Conservation (phyloP, 1,284 basidiomycete genomes). For the Coniophora puteana region DNA sequence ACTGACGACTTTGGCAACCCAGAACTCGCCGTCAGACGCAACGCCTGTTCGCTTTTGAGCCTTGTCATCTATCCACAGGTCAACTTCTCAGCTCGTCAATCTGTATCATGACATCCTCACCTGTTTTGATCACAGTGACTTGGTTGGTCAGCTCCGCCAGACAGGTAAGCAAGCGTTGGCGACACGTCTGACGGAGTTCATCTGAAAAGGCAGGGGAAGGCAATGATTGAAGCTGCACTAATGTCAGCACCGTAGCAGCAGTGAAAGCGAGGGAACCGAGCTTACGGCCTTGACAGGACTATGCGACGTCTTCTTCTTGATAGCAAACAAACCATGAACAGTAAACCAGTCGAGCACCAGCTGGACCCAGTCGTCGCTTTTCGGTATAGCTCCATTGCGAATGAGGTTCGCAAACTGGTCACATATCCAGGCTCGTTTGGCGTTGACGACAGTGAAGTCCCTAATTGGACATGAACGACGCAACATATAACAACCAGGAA, state of each 20-base stretch:
- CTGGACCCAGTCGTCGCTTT: slow-evolving; percentile 75
- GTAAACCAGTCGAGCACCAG: slow-evolving; percentile 79
- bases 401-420: slow-evolving; percentile 84
- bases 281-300: slow-evolving; percentile 59
- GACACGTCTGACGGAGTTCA: slow-evolving; percentile 60
- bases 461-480: slow-evolving; percentile 31
- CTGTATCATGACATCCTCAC: slow-evolving; percentile 27
- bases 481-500: slow-evolving; percentile 3
- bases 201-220: slow-evolving; percentile 77
- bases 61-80: slow-evolving; percentile 35
- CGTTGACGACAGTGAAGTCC: slow-evolving; percentile 43
- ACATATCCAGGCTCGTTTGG: slow-evolving; percentile 75
- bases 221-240: slow-evolving; percentile 50
- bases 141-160: slow-evolving; percentile 74
- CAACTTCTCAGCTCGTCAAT: too few relatives aligned
- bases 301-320: slow-evolving; percentile 74
- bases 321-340: slow-evolving; percentile 80
- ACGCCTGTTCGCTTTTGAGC: slow-evolving; percentile 54
- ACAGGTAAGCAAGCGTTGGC: slow-evolving; percentile 69
- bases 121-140: slow-evolving; percentile 45
- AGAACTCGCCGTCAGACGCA: slow-evolving; percentile 73
- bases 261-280: slow-evolving; percentile 13
- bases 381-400: slow-evolving; percentile 79
- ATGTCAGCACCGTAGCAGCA: neutral
- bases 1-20: slow-evolving; percentile 70